A percentile compares a stretch with the other conserved stretches of the same genome.
Evolutionary conservation across 2,329 filamentous ascomycete genomes (phyloP).

Genomic region (Aspergillus sp.): DNA sequence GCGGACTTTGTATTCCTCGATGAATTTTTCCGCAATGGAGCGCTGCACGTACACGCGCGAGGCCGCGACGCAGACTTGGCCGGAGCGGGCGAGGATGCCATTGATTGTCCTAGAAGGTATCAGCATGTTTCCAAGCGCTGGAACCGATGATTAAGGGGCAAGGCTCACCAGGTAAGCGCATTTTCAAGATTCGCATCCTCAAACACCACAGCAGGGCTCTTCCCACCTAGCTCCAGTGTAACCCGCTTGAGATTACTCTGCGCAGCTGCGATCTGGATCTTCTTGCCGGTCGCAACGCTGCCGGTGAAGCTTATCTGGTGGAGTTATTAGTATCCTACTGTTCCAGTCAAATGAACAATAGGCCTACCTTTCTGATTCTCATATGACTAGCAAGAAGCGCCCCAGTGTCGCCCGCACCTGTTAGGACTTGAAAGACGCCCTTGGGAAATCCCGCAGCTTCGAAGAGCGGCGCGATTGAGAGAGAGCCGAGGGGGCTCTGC

Average conservation of each 20-base stretch:
- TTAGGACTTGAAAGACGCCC: slow-evolving; percentile 3
- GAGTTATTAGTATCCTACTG: not conserved
- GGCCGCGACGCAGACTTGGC: slow-evolving; percentile 4
- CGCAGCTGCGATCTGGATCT: not conserved
- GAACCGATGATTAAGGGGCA: no score
- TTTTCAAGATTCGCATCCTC: slow-evolving; percentile 1
- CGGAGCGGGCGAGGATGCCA: not conserved
- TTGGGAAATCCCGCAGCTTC: not conserved
- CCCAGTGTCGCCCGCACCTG: not conserved
- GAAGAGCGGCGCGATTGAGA: slow-evolving; percentile 73
- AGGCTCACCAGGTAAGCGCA: not conserved
- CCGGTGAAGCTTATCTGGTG: not conserved
- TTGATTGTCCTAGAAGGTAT: not conserved
- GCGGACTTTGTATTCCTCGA: not conserved
- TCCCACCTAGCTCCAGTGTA: slow-evolving; percentile 3
- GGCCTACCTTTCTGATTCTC: not conserved
- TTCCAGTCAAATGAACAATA: not conserved
- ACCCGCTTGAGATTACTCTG: slow-evolving; percentile 1
- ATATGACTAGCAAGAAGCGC: slow-evolving; percentile 6
- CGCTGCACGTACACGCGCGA: slow-evolving; percentile 8
- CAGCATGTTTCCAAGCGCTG: no score
- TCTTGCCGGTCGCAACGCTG: not conserved
- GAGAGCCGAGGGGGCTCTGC: slow-evolving; percentile 69
- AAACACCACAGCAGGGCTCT: slow-evolving; percentile 6
- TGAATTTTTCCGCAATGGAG: not conserved